These are phyloP conservation scores for Thamnidium elegans DNA, from an alignment of 192 early-diverging fungal species.

Conservation along the genomic window DNA sequence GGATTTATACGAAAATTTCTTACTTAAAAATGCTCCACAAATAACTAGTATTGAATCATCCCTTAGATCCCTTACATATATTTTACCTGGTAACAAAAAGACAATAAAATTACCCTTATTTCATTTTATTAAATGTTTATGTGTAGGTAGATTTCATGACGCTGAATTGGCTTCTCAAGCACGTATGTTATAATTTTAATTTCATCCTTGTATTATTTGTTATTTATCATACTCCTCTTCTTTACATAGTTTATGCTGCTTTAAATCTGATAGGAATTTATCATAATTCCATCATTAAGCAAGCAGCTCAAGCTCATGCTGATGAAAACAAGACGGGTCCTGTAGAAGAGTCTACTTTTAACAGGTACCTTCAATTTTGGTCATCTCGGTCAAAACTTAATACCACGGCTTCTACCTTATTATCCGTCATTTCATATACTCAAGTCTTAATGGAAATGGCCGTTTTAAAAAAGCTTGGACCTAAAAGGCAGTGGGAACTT, in stretches of 20 bases:
- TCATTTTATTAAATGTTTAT: not conserved
- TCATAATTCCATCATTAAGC: slow-evolving; percentile 79
- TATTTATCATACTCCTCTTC: not conserved
- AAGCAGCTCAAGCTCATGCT: slow-evolving; percentile 42
- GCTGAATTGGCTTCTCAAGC: slow-evolving; percentile 91
- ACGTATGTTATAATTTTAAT: slow-evolving; percentile 36
- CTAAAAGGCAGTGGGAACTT: slow-evolving; percentile 20
- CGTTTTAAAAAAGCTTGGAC: slow-evolving; percentile 22
- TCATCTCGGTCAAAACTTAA: slow-evolving; percentile 23
- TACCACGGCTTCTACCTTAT: slow-evolving; percentile 48
- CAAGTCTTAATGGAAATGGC: slow-evolving; percentile 41
- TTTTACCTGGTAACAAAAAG: slow-evolving; percentile 71
- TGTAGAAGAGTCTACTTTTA: slow-evolving; percentile 47
- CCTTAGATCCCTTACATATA: slow-evolving; percentile 83
- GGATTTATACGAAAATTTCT: slow-evolving; percentile 78
- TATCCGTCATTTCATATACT: slow-evolving; percentile 58
- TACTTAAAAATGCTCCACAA: slow-evolving; percentile 85
- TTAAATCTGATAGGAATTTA: slow-evolving; percentile 80
- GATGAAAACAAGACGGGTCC: slow-evolving; percentile 11
- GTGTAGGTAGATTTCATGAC: slow-evolving; percentile 83
- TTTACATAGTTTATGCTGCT: slow-evolving; percentile 63
- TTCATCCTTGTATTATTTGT: not conserved
- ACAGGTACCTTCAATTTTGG: slow-evolving; percentile 73
- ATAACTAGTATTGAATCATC: slow-evolving; percentile 86
- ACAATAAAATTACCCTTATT: not conserved